Conservation (phyloP, 352 stramenopile genomes). For the Phytophthora europaea region DNA sequence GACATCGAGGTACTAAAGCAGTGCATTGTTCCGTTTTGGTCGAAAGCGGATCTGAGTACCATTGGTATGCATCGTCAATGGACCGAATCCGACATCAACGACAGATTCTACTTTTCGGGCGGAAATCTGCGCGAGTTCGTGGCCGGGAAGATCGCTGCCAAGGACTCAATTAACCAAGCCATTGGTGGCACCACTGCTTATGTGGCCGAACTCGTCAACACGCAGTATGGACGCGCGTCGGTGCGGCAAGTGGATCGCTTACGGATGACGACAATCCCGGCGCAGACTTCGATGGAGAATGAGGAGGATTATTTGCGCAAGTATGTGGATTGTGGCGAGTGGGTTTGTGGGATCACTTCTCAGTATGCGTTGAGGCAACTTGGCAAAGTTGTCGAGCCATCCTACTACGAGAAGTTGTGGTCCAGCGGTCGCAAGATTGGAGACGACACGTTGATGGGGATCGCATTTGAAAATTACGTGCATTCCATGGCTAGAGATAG, state of each 20-base stretch:
- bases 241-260: neutral
- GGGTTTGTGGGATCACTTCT: constrained; percentile 37
- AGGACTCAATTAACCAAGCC: neutral
- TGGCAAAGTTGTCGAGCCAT: constrained; percentile 26
- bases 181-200: neutral
- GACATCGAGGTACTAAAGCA: neutral
- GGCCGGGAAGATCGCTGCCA: neutral
- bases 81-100: neutral
- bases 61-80: neutral
- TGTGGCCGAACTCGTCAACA: neutral
- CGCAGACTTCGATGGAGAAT: neutral
- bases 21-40: neutral
- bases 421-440: constrained; percentile 29
- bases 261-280: constrained; percentile 8
- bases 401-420: constrained; percentile 40
- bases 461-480: constrained; percentile 40
- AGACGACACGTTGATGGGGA: constrained; percentile 37
- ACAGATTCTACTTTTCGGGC: neutral
- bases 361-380: constrained; percentile 35
- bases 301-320: neutral
- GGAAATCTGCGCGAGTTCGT: neutral
- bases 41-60: neutral
- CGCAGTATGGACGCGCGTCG: neutral
- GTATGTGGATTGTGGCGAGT: constrained; percentile 8
- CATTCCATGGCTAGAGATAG: constrained; percentile 27